Evolutionary conservation across 2,329 filamentous ascomycete genomes (phyloP).

Genomic region (Arthrobotrys entomopaga): DNA sequence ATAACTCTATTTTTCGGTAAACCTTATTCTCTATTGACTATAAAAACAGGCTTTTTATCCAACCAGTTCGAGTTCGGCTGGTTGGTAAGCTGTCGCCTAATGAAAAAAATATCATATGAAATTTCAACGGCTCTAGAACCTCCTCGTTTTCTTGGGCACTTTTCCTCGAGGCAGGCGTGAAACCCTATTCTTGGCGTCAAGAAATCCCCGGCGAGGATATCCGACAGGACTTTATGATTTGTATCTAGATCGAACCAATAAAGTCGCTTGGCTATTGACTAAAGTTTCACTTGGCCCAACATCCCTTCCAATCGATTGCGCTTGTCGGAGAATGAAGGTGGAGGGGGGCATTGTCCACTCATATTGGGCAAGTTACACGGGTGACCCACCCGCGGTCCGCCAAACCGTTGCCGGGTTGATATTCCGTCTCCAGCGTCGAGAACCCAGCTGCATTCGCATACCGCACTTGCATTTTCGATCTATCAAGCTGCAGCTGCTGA

Average conservation of each 20-base stretch:
- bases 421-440: conserved; percentile 45
- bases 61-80: too few species aligned
- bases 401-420: conserved; percentile 50
- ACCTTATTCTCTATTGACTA: too few species aligned
- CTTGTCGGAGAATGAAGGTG: conserved; percentile 45
- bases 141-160: conserved; percentile 13
- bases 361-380: conserved; percentile 28
- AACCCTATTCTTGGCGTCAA: conserved; percentile 40
- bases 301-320: conserved; percentile 20
- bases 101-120: too few species aligned
- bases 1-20: too few species aligned
- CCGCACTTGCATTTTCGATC: neutral
- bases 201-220: conserved; percentile 49
- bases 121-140: conserved; percentile 15
- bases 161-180: conserved; percentile 29
- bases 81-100: too few species aligned
- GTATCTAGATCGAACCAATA: conserved; percentile 24
- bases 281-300: conserved; percentile 46
- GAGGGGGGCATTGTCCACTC: conserved; percentile 20
- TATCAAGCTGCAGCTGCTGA: too few species aligned
- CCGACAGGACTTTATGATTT: conserved; percentile 20
- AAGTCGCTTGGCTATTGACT: conserved; percentile 22
- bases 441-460: too few species aligned
- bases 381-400: conserved; percentile 43
- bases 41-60: too few species aligned